These are phyloP conservation scores for Isoetes taiwanensis DNA, from an alignment of 75 land plant genomes.

Conservation along the genomic window DNA sequence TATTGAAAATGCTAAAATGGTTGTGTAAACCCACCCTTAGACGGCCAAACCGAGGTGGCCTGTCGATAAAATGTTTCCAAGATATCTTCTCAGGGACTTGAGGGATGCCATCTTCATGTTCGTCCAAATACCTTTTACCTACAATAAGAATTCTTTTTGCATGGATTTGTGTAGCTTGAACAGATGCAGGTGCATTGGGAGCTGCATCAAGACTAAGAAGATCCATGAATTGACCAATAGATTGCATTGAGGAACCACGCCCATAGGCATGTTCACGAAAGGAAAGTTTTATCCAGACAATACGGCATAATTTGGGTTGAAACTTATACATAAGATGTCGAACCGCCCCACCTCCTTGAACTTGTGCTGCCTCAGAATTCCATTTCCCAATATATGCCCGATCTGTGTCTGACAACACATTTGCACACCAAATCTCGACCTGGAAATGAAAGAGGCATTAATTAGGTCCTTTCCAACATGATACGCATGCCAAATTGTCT, in stretches of 20 bases:
- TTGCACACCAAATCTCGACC: slow-evolving; percentile 92
- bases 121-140: slow-evolving; percentile 38
- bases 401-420: slow-evolving; percentile 53
- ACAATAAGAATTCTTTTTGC: slow-evolving; percentile 62
- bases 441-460: slow-evolving; percentile 9
- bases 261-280: slow-evolving; percentile 15
- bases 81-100: slow-evolving; percentile 35
- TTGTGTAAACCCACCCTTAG: slow-evolving; percentile 45
- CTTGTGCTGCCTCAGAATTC: slow-evolving; percentile 43
- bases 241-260: slow-evolving; percentile 24
- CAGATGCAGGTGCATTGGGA: slow-evolving; percentile 25
- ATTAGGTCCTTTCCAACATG: background rate
- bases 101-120: slow-evolving; percentile 14
- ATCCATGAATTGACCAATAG: slow-evolving; percentile 31
- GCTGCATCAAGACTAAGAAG: slow-evolving; percentile 60
- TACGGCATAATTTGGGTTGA: slow-evolving; percentile 52
- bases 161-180: slow-evolving; percentile 40
- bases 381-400: slow-evolving; percentile 73
- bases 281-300: slow-evolving; percentile 66
- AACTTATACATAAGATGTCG: slow-evolving; percentile 59
- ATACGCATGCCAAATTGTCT: background rate
- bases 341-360: slow-evolving; percentile 26
- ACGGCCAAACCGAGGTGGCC: slow-evolving; percentile 43
- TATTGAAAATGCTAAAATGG: no score
- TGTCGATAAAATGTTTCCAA: slow-evolving; percentile 44